Evolutionary conservation across 345 rosid species (phyloP), one percentile per base, ranked within the genome.

Genomic region (Eucalyptus leucophloia): DNA sequence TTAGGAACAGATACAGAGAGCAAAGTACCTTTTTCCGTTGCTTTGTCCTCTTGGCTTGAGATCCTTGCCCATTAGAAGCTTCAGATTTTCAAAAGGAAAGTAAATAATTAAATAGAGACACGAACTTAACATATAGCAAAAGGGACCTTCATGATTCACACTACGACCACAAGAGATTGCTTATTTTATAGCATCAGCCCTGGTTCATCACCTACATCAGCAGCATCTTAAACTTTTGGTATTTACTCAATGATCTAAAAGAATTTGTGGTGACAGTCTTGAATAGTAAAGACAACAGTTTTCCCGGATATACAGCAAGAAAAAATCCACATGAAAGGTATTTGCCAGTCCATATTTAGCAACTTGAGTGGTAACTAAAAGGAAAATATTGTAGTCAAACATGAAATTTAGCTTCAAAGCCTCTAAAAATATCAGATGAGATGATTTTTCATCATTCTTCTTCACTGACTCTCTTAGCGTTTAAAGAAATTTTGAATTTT

Each of bases 1-100:
- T 21, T 60, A 62, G 62, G 65, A 88, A n/a, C 40, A 89, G 30
- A 83, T 67, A 86, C n/a, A 90, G 44, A 88, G 32, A 7, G 69
- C 80, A 44, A 62, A 23, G 69, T 95, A 98, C 99, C 99, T 97
- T 97, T 87, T 47, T 89, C 94, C 90, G 96, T 87, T 95, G 81
- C 92, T 69, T 95, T 88, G 89, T 11, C 90, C 92, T 94, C 94
- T 93, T 96, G 82, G 92, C 91, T 94, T 95, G 94, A 91, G 98
- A 93, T 91, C 94, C 99, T 94, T 95, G 95, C 86, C 92, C 96
- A 90, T 88, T 93, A 89, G 98, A 92, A 93, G 94, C 99, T 96
- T 88, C 53, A 81, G 89, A 82, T 89, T 80, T 91, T 37, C 83
- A 88, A 88, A 67, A 88, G 50, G 40, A 45, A 28, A 50, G n/a